A percentile compares a stretch with the other conserved stretches of the same genome.
Conservation (phyloP, 352 stramenopile species). For the Peronosclerospora sorghi region DNA sequence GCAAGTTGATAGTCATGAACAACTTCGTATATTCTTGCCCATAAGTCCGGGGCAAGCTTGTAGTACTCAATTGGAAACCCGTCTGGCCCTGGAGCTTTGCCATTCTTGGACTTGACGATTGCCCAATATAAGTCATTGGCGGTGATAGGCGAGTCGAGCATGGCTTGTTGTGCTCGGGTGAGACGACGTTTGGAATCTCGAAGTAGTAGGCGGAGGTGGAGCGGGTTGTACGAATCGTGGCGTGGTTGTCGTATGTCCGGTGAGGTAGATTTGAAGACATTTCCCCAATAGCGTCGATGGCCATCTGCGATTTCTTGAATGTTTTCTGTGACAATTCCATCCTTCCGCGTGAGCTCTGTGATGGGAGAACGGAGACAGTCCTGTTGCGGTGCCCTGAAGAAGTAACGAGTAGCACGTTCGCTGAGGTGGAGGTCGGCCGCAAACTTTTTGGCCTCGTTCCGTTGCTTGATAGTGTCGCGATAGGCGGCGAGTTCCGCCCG, state of each 20-base stretch:
- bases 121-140: constrained; percentile 9
- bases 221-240: background rate
- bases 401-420: constrained; percentile 3
- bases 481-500: background rate
- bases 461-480: background rate
- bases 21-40: constrained; percentile 7
- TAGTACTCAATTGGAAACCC: constrained; percentile 4
- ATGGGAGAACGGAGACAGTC: too few species aligned
- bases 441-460: too few species aligned
- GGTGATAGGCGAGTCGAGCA: too few species aligned
- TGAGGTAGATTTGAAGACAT: constrained; percentile 7
- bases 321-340: constrained; percentile 4
- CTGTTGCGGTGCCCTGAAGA: constrained; percentile 6
- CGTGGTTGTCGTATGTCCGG: background rate
- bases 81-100: constrained; percentile 4
- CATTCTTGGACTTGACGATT: constrained; percentile 6
- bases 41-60: background rate
- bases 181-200: background rate
- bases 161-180: background rate
- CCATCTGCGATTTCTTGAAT: background rate
- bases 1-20: constrained; percentile 1
- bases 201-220: background rate
- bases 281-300: constrained; percentile 1
- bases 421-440: too few species aligned
- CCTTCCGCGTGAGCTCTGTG: too few species aligned